These are phyloP conservation scores for Yamadazyma atmosphaerica DNA, from an alignment of 1,139 yeast species.

Conservation along the genomic window DNA sequence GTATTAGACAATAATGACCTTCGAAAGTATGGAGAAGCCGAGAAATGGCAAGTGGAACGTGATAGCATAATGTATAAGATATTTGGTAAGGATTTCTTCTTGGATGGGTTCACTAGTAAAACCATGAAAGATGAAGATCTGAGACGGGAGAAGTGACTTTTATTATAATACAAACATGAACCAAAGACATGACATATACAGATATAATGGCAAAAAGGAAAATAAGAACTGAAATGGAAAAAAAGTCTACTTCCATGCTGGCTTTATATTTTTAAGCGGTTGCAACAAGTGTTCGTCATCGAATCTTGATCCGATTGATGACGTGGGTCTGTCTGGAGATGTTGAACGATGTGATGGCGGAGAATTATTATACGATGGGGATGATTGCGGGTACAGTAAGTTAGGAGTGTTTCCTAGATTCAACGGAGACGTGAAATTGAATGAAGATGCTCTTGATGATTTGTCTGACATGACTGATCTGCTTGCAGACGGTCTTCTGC, in stretches of 20 bases:
- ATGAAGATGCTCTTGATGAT: conserved; percentile 10
- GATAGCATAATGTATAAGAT: conserved; percentile 38
- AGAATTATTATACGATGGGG: conserved; percentile 11
- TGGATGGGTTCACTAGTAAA: conserved; percentile 48
- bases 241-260: conserved; percentile 32
- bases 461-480: conserved; percentile 1
- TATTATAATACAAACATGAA: conserved; percentile 1
- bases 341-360: conserved; percentile 24
- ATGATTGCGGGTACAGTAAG: conserved; percentile 14
- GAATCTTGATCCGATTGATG: conserved; percentile 37
- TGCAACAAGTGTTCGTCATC: conserved; percentile 35
- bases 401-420: conserved; percentile 16
- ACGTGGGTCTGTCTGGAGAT: conserved; percentile 36
- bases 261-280: conserved; percentile 24
- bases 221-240: conserved; percentile 5
- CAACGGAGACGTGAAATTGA: conserved; percentile 12
- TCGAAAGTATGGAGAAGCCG: conserved; percentile 39
- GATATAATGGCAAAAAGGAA: conserved; percentile 5
- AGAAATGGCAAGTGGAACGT: conserved; percentile 42
- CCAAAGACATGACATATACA: no score
- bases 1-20: conserved; percentile 32
- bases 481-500: conserved; percentile 3
- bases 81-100: conserved; percentile 46
- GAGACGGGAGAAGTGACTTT: conserved; percentile 2
- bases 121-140: conserved; percentile 26